These are phyloP conservation scores for Diaporthe eres DNA, from an alignment of 2,329 filamentous ascomycete genomes.

Conservation along the genomic window DNA sequence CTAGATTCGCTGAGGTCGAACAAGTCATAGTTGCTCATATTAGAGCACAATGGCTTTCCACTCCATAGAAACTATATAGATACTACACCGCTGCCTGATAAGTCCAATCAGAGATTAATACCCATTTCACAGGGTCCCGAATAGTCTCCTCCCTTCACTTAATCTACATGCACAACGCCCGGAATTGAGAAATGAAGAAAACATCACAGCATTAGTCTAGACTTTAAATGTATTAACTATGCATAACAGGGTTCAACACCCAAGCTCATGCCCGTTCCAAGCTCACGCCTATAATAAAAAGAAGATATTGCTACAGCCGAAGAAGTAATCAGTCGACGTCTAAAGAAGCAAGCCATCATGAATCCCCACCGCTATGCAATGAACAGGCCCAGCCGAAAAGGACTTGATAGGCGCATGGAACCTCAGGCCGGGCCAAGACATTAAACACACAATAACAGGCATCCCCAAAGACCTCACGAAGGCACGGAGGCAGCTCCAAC, in stretches of 20 bases:
- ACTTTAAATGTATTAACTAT: conserved; percentile 24
- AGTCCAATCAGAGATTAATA: neutral
- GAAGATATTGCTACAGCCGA: conserved; percentile 16
- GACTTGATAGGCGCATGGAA: neutral
- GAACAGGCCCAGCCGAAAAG: conserved; percentile 1
- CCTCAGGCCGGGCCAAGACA: conserved; percentile 6
- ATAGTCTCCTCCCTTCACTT: neutral
- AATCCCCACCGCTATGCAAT: conserved; percentile 36
- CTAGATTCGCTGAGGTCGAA: neutral
- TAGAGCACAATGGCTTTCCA: neutral
- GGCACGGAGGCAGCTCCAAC: neutral
- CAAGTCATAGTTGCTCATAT: neutral
- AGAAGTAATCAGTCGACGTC: conserved; percentile 1
- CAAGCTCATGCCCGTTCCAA: conserved; percentile 1
- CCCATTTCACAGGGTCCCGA: neutral
- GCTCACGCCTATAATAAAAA: conserved; percentile 19
- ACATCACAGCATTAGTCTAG: conserved; percentile 5
- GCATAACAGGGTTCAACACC: neutral
- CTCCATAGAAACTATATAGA: neutral
- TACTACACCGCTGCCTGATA: neutral
- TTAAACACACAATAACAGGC: conserved; percentile 26
- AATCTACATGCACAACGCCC: neutral
- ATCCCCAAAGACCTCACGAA: conserved; percentile 1
- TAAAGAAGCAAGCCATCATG: conserved; percentile 15
- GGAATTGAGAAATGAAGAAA: neutral